A percentile compares a stretch with the other conserved stretches of the same genome.
Evolutionary conservation across 192 early-diverging fungal species (phyloP).

Genomic region (Chytriomyces confervae): DNA sequence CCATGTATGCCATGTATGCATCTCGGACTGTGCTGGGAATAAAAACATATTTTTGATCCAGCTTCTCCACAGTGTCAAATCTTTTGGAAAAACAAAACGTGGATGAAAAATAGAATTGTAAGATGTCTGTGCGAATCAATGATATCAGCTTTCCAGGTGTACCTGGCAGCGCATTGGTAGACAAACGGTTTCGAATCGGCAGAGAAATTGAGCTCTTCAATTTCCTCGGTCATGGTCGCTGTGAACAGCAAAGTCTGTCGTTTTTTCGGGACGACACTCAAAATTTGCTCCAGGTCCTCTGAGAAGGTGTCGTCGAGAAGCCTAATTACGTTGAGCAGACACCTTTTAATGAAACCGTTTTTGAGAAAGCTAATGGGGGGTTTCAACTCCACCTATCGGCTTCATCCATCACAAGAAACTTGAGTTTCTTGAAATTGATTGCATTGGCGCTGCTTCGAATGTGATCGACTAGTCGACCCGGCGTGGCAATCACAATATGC

Average conservation of each 20-base stretch:
- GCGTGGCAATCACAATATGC: conserved; percentile 94
- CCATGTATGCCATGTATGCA: conserved; percentile 81
- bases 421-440: conserved; percentile 72
- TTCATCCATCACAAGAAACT: conserved; percentile 70
- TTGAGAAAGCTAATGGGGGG: not conserved
- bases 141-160: not conserved
- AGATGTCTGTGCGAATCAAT: not conserved
- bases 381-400: not conserved
- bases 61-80: conserved; percentile 78
- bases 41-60: conserved; percentile 90
- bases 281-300: conserved; percentile 77
- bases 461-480: conserved; percentile 93
- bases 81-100: conserved; percentile 15
- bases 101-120: not conserved
- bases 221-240: conserved; percentile 93
- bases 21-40: conserved; percentile 91
- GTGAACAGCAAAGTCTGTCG: conserved; percentile 95
- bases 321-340: conserved; percentile 26
- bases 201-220: conserved; percentile 68
- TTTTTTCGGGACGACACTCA: conserved; percentile 76
- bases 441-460: conserved; percentile 79
- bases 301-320: conserved; percentile 73
- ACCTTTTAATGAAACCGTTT: not conserved
- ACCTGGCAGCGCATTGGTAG: conserved; percentile 54
- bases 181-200: conserved; percentile 47